A percentile compares a stretch with the other conserved stretches of the same genome.
phyloP scores from a whole-genome alignment of 179 eudicot genomes.

The Spergularia azorica region DNA sequence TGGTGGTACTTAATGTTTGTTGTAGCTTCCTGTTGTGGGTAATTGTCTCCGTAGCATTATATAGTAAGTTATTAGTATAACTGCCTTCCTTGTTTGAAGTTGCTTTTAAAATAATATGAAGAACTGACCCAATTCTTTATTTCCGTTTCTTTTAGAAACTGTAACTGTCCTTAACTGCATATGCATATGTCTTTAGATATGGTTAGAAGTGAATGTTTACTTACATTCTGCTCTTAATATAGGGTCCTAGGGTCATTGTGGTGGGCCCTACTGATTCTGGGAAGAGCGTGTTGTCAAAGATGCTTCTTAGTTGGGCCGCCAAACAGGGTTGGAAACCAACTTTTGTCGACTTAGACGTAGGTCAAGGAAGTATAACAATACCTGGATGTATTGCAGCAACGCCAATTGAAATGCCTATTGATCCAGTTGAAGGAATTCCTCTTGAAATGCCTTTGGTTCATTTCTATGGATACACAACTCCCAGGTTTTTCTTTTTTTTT shows the following conservation, averaged over 20 bases:
- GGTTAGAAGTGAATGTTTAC: not conserved
- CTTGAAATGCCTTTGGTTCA: constrained; percentile 96
- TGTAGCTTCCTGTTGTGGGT: no score
- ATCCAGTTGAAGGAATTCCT: constrained; percentile 98
- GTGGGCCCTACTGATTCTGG: constrained; percentile 99
- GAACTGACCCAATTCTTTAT: not conserved
- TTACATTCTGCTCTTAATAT: not conserved
- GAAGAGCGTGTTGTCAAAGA: constrained; percentile 89
- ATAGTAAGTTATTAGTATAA: no score
- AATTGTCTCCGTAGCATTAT: no score
- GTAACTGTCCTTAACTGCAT: not conserved
- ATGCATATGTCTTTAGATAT: not conserved
- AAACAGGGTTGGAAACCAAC: constrained; percentile 99
- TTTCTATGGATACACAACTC: constrained; percentile 78
- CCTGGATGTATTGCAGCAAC: constrained; percentile 96
- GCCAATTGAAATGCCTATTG: constrained; percentile 97
- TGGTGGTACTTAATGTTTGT: no score
- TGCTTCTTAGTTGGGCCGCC: constrained; percentile 99
- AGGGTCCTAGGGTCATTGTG: constrained; percentile 93
- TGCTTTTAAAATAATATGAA: not conserved
- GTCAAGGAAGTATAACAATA: constrained; percentile 91
- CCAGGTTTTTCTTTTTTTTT: constrained; percentile 44
- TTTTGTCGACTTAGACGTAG: constrained; percentile 93
- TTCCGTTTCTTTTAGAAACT: not conserved
- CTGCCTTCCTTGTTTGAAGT: not conserved